Evolutionary conservation across 345 rosid species (phyloP).

Genomic region (Camelina hispida): DNA sequence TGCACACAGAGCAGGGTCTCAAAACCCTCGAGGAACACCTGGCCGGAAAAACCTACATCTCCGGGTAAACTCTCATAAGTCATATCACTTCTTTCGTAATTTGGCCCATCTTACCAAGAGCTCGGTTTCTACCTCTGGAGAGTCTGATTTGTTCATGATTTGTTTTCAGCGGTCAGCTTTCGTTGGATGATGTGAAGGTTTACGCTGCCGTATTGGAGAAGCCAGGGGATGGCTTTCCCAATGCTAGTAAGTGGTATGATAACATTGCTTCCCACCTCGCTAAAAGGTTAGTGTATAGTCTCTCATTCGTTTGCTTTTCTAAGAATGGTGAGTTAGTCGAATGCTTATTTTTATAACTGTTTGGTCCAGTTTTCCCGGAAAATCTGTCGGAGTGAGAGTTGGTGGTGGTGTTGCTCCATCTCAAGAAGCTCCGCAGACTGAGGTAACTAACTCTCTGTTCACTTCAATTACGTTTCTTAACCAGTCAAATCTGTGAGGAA

Average conservation of each 20-base stretch:
- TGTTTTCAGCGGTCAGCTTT: constrained; percentile 50
- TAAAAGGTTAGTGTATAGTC: constrained; percentile 48
- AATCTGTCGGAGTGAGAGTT: constrained; percentile 71
- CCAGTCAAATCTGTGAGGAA: neutral
- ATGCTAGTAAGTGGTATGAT: constrained; percentile 80
- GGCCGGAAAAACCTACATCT: constrained; percentile 67
- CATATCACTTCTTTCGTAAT: neutral
- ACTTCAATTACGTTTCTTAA: neutral
- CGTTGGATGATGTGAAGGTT: constrained; percentile 80
- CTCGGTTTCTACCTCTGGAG: neutral
- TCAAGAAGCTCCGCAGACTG: constrained; percentile 39
- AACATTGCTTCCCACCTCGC: constrained; percentile 64
- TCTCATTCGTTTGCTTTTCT: neutral
- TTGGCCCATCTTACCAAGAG: neutral
- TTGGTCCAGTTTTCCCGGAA: constrained; percentile 68
- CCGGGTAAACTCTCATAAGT: constrained; percentile 50
- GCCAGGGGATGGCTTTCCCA: constrained; percentile 64
- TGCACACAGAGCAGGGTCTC: constrained; percentile 80
- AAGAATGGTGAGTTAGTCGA: neutral
- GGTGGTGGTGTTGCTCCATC: constrained; percentile 53
- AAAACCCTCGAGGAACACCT: constrained; percentile 73
- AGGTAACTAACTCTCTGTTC: constrained; percentile 24
- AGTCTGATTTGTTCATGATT: neutral
- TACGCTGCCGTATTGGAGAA: constrained; percentile 68
- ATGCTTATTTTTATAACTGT: neutral